Evolutionary conservation across 805 yeast genomes (phyloP), one percentile per base, ranked within the genome.

Genomic region (Lachancea kluyveri): DNA sequence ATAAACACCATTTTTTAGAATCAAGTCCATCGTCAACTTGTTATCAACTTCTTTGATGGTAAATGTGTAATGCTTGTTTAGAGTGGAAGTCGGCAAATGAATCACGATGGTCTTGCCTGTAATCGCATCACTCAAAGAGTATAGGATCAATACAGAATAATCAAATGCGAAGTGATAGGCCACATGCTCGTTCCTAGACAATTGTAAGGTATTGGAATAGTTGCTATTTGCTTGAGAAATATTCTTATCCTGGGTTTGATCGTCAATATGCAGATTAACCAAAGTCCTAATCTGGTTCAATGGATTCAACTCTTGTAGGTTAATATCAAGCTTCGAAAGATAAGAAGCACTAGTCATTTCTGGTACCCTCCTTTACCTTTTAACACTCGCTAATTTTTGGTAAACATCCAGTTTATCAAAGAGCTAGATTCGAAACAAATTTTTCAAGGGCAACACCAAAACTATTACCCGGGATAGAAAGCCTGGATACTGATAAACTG

Each of bases 301-400:
- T 17, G 35, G 31, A n/a, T 34, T 28, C 25, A 43, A 43, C 26
- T 48, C 50, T 11, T 45, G 43, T 11, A 52, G 28, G 35, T 48
- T 40, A 4, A 43, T 48, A 37, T 52, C 60, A 24, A 54, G 33
- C 30, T 49, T 53, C 6, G 57, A 53, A 19, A 54, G 27, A 15
- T 31, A 26, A 15, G 35, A 24, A 39, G 31, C 37, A 21, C 26
- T 24, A 5, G 23, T 9, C 17, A 24, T 27, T 19, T n/a, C n/a
- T n/a, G n/a, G n/a, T n/a, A n/a, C n/a, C n/a, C n/a, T n/a, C n/a
- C n/a, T n/a, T n/a, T n/a, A n/a, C n/a, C n/a, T n/a, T n/a, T n/a
- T n/a, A n/a, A n/a, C n/a, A n/a, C n/a, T n/a, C n/a, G n/a, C n/a
- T n/a, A n/a, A n/a, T n/a, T n/a, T n/a, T n/a, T n/a, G n/a, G n/a